phyloP scores from a whole-genome alignment of 1,139 yeast genomes.

The Yamadazyma conglobata region DNA sequence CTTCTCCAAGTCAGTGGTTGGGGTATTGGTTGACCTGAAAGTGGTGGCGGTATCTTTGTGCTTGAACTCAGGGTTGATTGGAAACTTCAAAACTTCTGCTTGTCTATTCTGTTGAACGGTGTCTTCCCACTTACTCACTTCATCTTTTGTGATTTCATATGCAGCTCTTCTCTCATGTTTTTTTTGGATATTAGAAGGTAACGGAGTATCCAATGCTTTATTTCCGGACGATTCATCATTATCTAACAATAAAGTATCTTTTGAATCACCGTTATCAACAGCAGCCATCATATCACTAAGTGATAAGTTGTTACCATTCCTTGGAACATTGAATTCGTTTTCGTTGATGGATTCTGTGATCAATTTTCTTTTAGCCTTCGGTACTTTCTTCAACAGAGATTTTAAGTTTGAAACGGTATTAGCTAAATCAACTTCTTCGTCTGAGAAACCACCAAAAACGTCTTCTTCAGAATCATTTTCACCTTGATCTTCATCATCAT shows the following conservation, averaged over 20 bases:
- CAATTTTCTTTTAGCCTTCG: slow-evolving; percentile 37
- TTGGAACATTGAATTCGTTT: slow-evolving; percentile 68
- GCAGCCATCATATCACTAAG: slow-evolving; percentile 74
- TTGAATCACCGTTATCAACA: slow-evolving; percentile 43
- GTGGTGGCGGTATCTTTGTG: slow-evolving; percentile 54
- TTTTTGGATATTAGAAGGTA: slow-evolving; percentile 81
- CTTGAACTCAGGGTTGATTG: slow-evolving; percentile 50
- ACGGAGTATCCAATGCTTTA: slow-evolving; percentile 68
- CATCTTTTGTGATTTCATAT: slow-evolving; percentile 81
- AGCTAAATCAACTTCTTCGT: slow-evolving; percentile 32
- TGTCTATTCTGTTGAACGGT: slow-evolving; percentile 73
- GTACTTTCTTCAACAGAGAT: slow-evolving; percentile 29
- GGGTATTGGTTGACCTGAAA: slow-evolving; percentile 43
- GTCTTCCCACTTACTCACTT: slow-evolving; percentile 86
- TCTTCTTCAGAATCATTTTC: slow-evolving; percentile 22
- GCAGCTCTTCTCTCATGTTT: slow-evolving; percentile 89
- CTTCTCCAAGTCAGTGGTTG: slow-evolving; percentile 63
- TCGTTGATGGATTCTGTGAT: slow-evolving; percentile 59
- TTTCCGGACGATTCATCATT: slow-evolving; percentile 26
- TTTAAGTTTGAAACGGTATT: slow-evolving; percentile 31
- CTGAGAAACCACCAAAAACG: slow-evolving; percentile 22
- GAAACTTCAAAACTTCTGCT: slow-evolving; percentile 82
- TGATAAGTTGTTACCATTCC: slow-evolving; percentile 55
- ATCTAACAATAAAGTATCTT: slow-evolving; percentile 52
- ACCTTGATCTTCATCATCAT: slow-evolving; percentile 17